Base-by-base conservation (phyloP, 371 early-diverging fungal genomes). In the Mortierella sp. region DNA sequence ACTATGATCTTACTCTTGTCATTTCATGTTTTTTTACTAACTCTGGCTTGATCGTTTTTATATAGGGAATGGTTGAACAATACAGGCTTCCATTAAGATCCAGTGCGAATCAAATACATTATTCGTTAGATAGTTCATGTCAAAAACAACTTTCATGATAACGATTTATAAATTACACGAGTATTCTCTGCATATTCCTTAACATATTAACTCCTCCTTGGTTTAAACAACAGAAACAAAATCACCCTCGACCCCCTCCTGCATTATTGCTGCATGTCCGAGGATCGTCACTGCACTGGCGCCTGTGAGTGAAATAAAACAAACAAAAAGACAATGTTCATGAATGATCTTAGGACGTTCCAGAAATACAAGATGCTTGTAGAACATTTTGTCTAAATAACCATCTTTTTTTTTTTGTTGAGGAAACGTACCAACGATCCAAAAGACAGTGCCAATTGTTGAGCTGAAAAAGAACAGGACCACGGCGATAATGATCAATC, bases 351-450 rank as follows among this genome's bases (percentile, higher is more conserved):
- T n/a, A n/a, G n/a, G n/a, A n/a, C n/a, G n/a, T n/a, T n/a, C n/a
- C n/a, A n/a, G n/a, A n/a, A n/a, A n/a, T n/a, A n/a, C n/a, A n/a
- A n/a, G n/a, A n/a, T n/a, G n/a, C n/a, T n/a, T n/a, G n/a, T n/a
- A n/a, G n/a, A n/a, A n/a, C n/a, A n/a, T n/a, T n/a, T n/a, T n/a
- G n/a, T n/a, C n/a, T n/a, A n/a, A n/a, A n/a, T n/a, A n/a, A n/a
- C n/a, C n/a, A n/a, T n/a, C n/a, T n/a, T n/a, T n/a, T n/a, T n/a
- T n/a, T n/a, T n/a, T n/a, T n/a, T n/a, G n/a, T n/a, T n/a, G n/a
- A n/a, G n/a, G n/a, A n/a, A 30, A 78, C 82, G 60, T 83, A 86
- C 88, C 89, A 60, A 89, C 79, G 58, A 90, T 84, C 90, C 90
- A 90, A 47, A 90, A 90, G 39, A 90, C 79, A 24, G 86, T 83